A percentile compares a stretch with the other conserved stretches of the same genome.
phyloP scores from a whole-genome alignment of 2,329 filamentous ascomycete genomes.

The Fusarium keratoplasticum region DNA sequence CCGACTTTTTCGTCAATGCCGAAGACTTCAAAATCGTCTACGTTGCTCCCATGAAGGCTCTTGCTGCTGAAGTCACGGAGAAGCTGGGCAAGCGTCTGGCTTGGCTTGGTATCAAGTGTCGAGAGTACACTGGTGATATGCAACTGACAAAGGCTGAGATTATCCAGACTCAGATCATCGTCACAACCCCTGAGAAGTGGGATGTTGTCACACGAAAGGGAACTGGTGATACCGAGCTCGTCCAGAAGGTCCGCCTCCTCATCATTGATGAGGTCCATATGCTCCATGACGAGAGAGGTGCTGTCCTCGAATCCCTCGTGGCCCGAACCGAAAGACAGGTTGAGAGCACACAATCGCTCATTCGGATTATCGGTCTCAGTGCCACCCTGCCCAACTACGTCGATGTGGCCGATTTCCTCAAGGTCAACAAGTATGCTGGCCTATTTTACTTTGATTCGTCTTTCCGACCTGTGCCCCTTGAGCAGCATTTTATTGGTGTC shows the following conservation, averaged over 20 bases:
- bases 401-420: constrained; percentile 96
- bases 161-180: constrained; percentile 95
- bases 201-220: constrained; percentile 98
- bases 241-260: constrained; percentile 94
- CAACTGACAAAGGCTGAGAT: constrained; percentile 98
- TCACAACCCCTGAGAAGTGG: constrained; percentile 99
- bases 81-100: constrained; percentile 92
- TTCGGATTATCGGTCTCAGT: constrained; percentile 94
- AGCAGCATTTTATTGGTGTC: constrained; percentile 97
- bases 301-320: constrained; percentile 94
- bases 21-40: constrained; percentile 99
- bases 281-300: constrained; percentile 97
- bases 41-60: constrained; percentile 97
- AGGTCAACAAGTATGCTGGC: constrained; percentile 92
- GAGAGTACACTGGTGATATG: constrained; percentile 98
- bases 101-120: constrained; percentile 92
- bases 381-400: constrained; percentile 96
- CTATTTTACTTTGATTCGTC: constrained; percentile 98
- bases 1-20: constrained; percentile 82
- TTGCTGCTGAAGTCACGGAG: constrained; percentile 95
- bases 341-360: constrained; percentile 96
- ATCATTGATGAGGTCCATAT: constrained; percentile 99
- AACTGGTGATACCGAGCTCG: constrained; percentile 95
- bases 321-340: constrained; percentile 96
- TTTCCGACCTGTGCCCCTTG: constrained; percentile 93